Conservation (phyloP, 805 yeast genomes). For the Pichia nanzhaoensis region DNA sequence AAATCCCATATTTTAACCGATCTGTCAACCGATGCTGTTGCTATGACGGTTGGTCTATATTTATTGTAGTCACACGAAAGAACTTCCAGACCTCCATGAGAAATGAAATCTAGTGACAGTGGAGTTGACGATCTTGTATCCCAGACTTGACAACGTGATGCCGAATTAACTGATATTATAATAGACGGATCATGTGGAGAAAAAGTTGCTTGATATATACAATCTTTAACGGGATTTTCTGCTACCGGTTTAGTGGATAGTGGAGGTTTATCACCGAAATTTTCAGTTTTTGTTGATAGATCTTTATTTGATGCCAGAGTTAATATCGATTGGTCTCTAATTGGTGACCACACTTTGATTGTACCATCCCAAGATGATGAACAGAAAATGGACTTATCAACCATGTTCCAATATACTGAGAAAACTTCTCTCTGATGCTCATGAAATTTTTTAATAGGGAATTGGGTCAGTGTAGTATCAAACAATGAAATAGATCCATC, state of each 20-base stretch:
- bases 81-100: constrained; percentile 77
- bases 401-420: constrained; percentile 33
- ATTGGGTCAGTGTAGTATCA: constrained; percentile 60
- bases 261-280: constrained; percentile 22
- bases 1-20: constrained; percentile 82
- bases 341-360: constrained; percentile 72
- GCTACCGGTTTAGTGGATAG: constrained; percentile 30
- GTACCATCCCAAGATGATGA: constrained; percentile 92
- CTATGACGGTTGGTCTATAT: constrained; percentile 70
- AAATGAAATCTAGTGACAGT: constrained; percentile 51
- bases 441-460: constrained; percentile 65
- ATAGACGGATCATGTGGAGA: constrained; percentile 79
- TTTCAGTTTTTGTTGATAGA: constrained; percentile 16
- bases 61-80: constrained; percentile 86
- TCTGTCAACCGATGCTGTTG: constrained; percentile 91
- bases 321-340: constrained; percentile 45
- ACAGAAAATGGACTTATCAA: constrained; percentile 51
- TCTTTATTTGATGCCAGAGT: constrained; percentile 40
- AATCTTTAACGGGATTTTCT: constrained; percentile 38
- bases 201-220: constrained; percentile 73
- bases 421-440: constrained; percentile 56
- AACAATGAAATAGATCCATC: constrained; percentile 84
- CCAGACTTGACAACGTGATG: constrained; percentile 73
- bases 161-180: constrained; percentile 64
- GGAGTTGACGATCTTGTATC: constrained; percentile 69